Evolutionary conservation across 2,329 filamentous ascomycete species (phyloP), one percentile per base, ranked within the genome.

Genomic region (Aspergillus persii): DNA sequence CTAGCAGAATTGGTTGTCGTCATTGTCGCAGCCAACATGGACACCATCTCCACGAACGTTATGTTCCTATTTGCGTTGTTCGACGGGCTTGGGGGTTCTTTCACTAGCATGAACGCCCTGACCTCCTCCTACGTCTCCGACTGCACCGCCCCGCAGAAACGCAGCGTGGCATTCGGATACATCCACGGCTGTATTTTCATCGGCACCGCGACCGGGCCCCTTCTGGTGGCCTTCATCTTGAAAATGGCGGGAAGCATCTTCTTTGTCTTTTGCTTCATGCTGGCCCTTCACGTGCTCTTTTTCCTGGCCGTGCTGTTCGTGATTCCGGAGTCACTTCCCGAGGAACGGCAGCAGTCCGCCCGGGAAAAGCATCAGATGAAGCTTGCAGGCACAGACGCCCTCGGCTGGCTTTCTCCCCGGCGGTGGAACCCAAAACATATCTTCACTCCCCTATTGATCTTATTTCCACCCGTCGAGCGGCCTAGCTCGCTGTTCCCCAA

Each of bases 41-140:
- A 92, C 9, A 77, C 77, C 0, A 78, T 96, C 53, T 84, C 89
- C 61, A 91, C 96, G 68, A 87, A 89, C 57, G 90, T 91, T 84
- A 79, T 99, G 26, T 78, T 98, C 5, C 73, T 94, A 1, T 91
- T 91, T 8, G 85, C 88, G 39, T 80, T 90, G 8, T 81, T 93
- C 50, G 95, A 99, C 70, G 95, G 95, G 4, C 70, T 96, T 4
- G 87, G 87, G 8, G 95, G 95, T 7, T 96, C 93, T 0, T 96
- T 97, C 72, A 96, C 92, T 1, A 86, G 91, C 0, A 89, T 89
- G 30, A 89, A 89, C 80, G 87, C 89, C 50, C 79, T 96, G 59
- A 88, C 86, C 26, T 89, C 96, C 73, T 92, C 94, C 0, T 99
- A 98, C 74, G 89, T 90, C 11, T 88, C 91, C 46, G 95, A 99